Conservation (phyloP, 371 early-diverging fungal species). For the Sporodiniella umbellata region DNA sequence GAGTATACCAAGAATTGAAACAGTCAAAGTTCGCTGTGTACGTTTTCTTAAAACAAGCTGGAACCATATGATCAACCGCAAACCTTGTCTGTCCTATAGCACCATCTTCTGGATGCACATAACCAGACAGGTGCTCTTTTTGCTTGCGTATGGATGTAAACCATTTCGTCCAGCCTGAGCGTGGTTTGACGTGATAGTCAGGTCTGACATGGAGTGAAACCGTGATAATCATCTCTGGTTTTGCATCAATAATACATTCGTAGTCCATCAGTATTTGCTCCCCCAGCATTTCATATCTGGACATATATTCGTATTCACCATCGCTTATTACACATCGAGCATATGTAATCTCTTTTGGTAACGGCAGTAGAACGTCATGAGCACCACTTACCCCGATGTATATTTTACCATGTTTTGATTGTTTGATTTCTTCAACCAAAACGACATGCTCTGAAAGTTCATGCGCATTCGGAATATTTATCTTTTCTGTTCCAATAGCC, state of each 20-base stretch:
- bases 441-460: conserved; percentile 11
- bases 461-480: conserved; percentile 22
- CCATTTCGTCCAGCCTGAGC: conserved; percentile 23
- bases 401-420: conserved; percentile 22
- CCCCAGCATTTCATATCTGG: conserved; percentile 28
- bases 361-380: conserved; percentile 24
- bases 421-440: conserved; percentile 3
- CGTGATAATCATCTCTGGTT: conserved; percentile 43
- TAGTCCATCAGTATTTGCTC: conserved; percentile 38
- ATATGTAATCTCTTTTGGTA: conserved; percentile 36
- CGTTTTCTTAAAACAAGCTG: conserved; percentile 35
- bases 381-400: conserved; percentile 34
- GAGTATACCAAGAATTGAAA: conserved; percentile 43
- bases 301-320: conserved; percentile 37
- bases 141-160: conserved; percentile 30
- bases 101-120: conserved; percentile 43
- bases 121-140: conserved; percentile 37
- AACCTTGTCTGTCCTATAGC: conserved; percentile 44
- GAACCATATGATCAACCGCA: conserved; percentile 40
- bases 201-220: conserved; percentile 45
- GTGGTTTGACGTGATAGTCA: conserved; percentile 41
- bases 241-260: conserved; percentile 39
- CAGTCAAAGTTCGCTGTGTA: conserved; percentile 38
- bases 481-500: neutral
- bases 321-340: conserved; percentile 38